phyloP scores from a whole-genome alignment of 495 filamentous ascomycete genomes.

The Stereocaulon alpinum region DNA sequence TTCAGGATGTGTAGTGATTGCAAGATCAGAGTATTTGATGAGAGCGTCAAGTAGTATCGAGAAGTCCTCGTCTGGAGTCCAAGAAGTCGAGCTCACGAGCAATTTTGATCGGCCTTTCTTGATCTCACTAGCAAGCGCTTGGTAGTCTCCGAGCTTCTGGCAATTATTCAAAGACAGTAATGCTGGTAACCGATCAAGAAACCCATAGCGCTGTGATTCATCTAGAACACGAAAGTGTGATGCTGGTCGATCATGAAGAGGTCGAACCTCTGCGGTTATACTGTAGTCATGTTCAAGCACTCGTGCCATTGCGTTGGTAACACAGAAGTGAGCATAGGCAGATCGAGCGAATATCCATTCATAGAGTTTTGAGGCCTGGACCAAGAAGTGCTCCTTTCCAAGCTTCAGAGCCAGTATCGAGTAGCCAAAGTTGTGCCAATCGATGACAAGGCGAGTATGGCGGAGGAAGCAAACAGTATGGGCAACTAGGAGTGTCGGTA shows the following conservation, averaged over 20 bases:
- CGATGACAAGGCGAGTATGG: constrained; percentile 72
- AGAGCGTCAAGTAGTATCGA: constrained; percentile 78
- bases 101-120: constrained; percentile 47
- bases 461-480: constrained; percentile 64
- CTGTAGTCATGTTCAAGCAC: constrained; percentile 56
- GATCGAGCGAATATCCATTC: constrained; percentile 58
- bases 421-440: constrained; percentile 99
- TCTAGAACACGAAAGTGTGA: constrained; percentile 65
- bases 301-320: constrained; percentile 76
- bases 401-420: constrained; percentile 75
- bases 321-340: constrained; percentile 69
- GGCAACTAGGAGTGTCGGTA: constrained; percentile 75
- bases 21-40: constrained; percentile 52
- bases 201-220: constrained; percentile 38
- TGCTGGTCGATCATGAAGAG: constrained; percentile 82
- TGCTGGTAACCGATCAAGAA: constrained; percentile 47
- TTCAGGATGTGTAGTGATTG: constrained; percentile 24
- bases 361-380: constrained; percentile 62
- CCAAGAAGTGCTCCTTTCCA: constrained; percentile 56
- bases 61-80: constrained; percentile 97
- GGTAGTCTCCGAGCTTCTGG: neutral
- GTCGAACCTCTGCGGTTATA: constrained; percentile 51
- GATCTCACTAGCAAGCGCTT: constrained; percentile 32
- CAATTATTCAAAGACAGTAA: neutral
- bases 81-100: constrained; percentile 84